These are phyloP conservation scores for Aspergillus sclerotioniger DNA, from an alignment of 495 filamentous ascomycete genomes.

Conservation along the genomic window DNA sequence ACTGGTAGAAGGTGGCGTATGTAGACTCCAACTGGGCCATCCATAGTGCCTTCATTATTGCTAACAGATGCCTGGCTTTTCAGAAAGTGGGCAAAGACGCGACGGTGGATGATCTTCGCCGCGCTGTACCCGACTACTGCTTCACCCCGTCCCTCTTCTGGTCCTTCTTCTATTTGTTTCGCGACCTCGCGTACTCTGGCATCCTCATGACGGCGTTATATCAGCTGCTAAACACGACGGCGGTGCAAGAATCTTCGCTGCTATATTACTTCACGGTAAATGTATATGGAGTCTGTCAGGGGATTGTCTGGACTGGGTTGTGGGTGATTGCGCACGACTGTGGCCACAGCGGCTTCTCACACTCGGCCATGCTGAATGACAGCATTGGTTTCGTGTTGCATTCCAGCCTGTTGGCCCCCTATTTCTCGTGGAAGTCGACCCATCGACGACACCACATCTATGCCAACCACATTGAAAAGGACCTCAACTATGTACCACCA, in stretches of 20 bases:
- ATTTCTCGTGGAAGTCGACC: conserved; percentile 71
- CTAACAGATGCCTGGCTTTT: too few species aligned
- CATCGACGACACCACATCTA: conserved; percentile 67
- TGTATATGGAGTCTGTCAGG: conserved; percentile 66
- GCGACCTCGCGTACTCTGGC: neutral
- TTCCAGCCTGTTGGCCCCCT: conserved; percentile 62
- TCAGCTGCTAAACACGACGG: neutral
- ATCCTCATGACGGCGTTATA: neutral
- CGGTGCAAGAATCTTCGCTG: neutral
- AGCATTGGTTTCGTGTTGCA: conserved; percentile 63
- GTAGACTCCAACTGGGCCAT: neutral
- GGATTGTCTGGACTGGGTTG: conserved; percentile 70
- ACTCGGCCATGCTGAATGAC: conserved; percentile 56
- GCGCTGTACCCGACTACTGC: neutral
- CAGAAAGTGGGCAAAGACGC: neutral
- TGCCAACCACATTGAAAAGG: conserved; percentile 55
- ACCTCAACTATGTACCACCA: conserved; percentile 54
- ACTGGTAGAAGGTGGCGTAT: neutral
- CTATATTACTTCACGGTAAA: conserved; percentile 47
- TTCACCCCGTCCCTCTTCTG: neutral
- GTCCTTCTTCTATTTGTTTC: neutral
- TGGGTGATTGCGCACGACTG: conserved; percentile 87
- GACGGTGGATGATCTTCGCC: neutral
- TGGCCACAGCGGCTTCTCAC: conserved; percentile 71
- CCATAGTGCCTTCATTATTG: too few species aligned